Percentiles rank a stretch among this genome's conserved stretches.
Evolutionary conservation across 306 rosid species (phyloP).

Genomic region (Rosa persica): DNA sequence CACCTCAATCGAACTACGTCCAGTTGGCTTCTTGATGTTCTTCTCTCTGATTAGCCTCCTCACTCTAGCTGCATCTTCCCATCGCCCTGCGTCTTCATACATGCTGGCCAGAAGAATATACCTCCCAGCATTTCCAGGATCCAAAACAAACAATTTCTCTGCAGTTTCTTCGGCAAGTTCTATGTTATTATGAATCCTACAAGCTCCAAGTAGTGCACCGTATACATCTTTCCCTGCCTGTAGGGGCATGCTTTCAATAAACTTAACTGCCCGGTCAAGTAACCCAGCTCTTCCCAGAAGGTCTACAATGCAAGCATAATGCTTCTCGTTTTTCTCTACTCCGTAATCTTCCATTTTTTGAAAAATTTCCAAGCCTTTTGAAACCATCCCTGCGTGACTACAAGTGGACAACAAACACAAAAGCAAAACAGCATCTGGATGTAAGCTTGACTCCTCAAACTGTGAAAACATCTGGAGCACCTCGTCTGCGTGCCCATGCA

Average conservation of each 20-base stretch:
- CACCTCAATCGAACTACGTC: constrained; percentile 69
- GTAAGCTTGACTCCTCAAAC: constrained; percentile 40
- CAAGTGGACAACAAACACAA: constrained; percentile 64
- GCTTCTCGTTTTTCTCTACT: constrained; percentile 53
- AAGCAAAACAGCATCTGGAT: constrained; percentile 55
- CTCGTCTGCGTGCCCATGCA: constrained; percentile 59
- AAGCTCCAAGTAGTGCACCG: constrained; percentile 80
- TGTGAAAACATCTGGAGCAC: constrained; percentile 54
- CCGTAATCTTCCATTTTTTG: constrained; percentile 55
- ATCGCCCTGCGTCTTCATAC: constrained; percentile 68
- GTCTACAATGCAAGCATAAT: constrained; percentile 82
- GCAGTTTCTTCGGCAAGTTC: constrained; percentile 68
- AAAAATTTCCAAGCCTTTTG: constrained; percentile 56
- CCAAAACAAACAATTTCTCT: constrained; percentile 60
- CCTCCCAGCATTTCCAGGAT: constrained; percentile 57
- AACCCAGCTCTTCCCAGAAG: constrained; percentile 77
- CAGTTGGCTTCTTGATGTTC: constrained; percentile 64
- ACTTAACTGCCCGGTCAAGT: constrained; percentile 52
- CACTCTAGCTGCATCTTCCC: constrained; percentile 72
- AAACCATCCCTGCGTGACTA: constrained; percentile 69
- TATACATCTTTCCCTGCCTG: constrained; percentile 67
- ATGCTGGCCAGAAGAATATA: constrained; percentile 65
- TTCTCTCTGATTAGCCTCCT: constrained; percentile 62
- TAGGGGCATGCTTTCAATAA: constrained; percentile 63
- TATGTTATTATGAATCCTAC: constrained; percentile 63